Conservation (phyloP, 169 alveolate species). For the Eimeria sp. region DNA sequence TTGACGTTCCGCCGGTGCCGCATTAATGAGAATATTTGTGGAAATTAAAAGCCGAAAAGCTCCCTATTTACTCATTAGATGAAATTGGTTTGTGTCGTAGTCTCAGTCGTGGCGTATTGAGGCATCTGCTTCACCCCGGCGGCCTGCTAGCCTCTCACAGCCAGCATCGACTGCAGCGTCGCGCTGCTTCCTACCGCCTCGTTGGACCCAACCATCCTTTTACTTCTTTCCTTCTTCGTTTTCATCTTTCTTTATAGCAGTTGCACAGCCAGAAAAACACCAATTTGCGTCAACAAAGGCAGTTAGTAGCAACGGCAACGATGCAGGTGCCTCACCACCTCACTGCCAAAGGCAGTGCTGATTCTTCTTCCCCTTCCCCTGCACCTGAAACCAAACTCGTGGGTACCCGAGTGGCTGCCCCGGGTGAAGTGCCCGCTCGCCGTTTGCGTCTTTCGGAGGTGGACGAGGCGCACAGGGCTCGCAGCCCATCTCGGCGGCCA, state of each 20-base stretch:
- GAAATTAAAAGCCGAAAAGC: not conserved
- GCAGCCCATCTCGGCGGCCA: slow-evolving; percentile 85
- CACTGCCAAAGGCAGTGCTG: not conserved
- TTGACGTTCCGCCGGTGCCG: not conserved
- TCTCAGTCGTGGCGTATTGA: not conserved
- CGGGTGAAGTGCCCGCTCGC: slow-evolving; percentile 76
- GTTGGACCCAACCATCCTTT: not conserved
- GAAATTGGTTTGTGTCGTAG: not conserved
- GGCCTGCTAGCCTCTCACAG: slow-evolving; percentile 24
- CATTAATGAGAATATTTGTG: not conserved
- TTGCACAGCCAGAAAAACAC: no score
- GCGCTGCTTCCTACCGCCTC: not conserved
- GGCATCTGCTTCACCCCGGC: slow-evolving; percentile 13
- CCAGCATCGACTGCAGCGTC: slow-evolving; percentile 48
- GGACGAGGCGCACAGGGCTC: slow-evolving; percentile 85
- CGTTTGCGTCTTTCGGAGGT: slow-evolving; percentile 73
- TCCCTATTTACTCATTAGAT: not conserved
- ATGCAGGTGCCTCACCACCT: not conserved
- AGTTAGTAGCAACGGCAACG: not conserved
- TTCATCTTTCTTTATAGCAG: not conserved
- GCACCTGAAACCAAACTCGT: slow-evolving; percentile 7
- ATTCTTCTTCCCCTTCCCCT: no score
- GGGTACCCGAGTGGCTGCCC: slow-evolving; percentile 54
- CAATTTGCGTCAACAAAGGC: no score
- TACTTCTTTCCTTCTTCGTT: not conserved